phyloP scores from a whole-genome alignment of 768 basidiomycete species.

The Lactarius trivialis region DNA sequence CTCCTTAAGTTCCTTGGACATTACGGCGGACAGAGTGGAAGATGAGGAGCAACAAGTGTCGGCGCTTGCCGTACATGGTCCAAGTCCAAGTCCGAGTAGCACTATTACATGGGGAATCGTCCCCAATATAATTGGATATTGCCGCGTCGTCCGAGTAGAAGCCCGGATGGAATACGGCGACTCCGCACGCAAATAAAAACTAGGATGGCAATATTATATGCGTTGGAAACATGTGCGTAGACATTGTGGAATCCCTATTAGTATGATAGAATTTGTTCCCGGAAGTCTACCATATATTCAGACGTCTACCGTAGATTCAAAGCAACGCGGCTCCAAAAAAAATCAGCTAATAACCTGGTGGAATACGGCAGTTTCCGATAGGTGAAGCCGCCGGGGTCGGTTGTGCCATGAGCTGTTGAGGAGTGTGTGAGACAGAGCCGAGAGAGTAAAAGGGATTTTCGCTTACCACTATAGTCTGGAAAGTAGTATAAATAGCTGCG shows the following conservation, averaged over 20 bases:
- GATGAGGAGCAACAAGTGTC: neutral
- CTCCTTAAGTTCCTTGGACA: conserved; percentile 28
- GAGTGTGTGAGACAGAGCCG: neutral
- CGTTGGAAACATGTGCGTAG: neutral
- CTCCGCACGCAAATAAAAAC: neutral
- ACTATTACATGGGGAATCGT: neutral
- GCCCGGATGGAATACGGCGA: neutral
- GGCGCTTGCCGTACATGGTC: neutral
- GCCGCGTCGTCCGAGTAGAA: no score
- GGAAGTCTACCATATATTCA: neutral
- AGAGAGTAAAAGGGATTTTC: neutral
- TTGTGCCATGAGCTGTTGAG: conserved; percentile 18
- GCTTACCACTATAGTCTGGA: conserved; percentile 66
- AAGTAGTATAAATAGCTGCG: conserved; percentile 73
- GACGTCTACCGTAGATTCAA: neutral
- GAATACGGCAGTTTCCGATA: conserved; percentile 13
- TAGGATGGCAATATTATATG: neutral
- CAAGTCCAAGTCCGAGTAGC: neutral
- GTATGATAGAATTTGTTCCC: neutral
- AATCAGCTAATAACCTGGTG: neutral
- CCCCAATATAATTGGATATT: neutral
- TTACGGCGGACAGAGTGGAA: neutral
- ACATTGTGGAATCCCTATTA: neutral
- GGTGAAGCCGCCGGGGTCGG: conserved; percentile 8
- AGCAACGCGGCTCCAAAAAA: neutral